Conservation (phyloP, 2,329 filamentous ascomycete genomes). For the Amylocarpus encephaloides region DNA sequence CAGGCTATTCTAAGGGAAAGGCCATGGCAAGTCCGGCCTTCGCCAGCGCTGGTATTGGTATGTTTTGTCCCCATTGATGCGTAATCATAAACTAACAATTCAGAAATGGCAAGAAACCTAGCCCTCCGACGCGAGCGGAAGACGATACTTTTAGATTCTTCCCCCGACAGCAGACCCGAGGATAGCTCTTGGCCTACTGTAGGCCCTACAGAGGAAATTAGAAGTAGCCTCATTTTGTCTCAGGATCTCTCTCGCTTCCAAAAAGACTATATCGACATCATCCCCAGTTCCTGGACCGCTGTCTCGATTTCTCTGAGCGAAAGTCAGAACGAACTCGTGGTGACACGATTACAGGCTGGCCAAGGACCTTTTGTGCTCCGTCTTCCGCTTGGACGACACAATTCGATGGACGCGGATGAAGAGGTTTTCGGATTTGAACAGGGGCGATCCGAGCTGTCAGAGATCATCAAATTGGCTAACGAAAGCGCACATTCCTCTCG, state of each 20-base stretch:
- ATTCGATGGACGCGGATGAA: constrained; percentile 70
- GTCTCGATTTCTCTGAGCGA: constrained; percentile 82
- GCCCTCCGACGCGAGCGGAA: constrained; percentile 60
- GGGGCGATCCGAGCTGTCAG: constrained; percentile 70
- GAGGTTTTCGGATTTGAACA: constrained; percentile 80
- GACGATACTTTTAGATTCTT: constrained; percentile 36
- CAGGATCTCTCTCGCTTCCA: constrained; percentile 62
- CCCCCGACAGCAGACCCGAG: constrained; percentile 13
- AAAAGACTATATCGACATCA: constrained; percentile 74
- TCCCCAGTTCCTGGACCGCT: constrained; percentile 77
- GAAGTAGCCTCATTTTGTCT: constrained; percentile 40
- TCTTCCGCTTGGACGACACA: constrained; percentile 76
- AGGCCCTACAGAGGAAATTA: constrained; percentile 36
- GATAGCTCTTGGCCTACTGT: constrained; percentile 40
- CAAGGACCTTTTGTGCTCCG: constrained; percentile 79
- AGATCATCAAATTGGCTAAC: constrained; percentile 79
- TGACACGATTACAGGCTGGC: constrained; percentile 74
- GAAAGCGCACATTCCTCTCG: constrained; percentile 70
- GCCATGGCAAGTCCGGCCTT: constrained; percentile 46
- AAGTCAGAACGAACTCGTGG: constrained; percentile 73
- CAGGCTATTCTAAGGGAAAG: constrained; percentile 42
- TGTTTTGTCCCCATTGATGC: constrained; percentile 1
- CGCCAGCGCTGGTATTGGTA: constrained; percentile 51
- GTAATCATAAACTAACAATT: constrained; percentile 10
- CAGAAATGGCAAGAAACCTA: constrained; percentile 63